A percentile compares a stretch with the other conserved stretches of the same genome.
Evolutionary conservation across 306 rosid species (phyloP).

Genomic region (Quercus bicolor): DNA sequence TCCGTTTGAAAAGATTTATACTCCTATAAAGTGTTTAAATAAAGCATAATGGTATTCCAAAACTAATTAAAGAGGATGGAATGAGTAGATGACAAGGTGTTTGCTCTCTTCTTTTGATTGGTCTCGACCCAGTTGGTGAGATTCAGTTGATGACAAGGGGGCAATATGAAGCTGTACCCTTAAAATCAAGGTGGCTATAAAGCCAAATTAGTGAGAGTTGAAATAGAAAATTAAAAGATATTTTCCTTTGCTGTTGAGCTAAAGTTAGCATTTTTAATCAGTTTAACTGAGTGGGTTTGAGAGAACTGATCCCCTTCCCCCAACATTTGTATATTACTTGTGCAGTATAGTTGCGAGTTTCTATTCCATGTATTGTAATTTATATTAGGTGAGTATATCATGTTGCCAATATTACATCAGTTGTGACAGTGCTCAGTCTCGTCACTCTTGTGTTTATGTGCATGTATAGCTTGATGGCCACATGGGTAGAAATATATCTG

Average conservation of each 20-base stretch:
- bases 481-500: neutral
- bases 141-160: neutral
- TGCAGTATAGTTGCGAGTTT: neutral
- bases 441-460: neutral
- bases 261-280: neutral
- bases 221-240: neutral
- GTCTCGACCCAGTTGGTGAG: constrained; percentile 9
- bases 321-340: too few relatives aligned
- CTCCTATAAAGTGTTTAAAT: constrained; percentile 29
- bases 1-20: constrained; percentile 49
- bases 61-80: constrained; percentile 18
- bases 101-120: constrained; percentile 13
- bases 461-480: neutral
- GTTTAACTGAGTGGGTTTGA: neutral
- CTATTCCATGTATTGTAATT: neutral
- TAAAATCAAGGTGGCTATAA: neutral
- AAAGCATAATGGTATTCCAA: constrained; percentile 33
- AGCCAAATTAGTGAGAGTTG: neutral
- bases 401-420: neutral
- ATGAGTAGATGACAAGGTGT: constrained; percentile 24
- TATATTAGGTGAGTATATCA: neutral
- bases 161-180: neutral
- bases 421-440: neutral
- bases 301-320: neutral
- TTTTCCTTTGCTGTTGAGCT: neutral